Evolutionary conservation across 345 rosid species (phyloP).

Genomic region (Iberis pinnata): DNA sequence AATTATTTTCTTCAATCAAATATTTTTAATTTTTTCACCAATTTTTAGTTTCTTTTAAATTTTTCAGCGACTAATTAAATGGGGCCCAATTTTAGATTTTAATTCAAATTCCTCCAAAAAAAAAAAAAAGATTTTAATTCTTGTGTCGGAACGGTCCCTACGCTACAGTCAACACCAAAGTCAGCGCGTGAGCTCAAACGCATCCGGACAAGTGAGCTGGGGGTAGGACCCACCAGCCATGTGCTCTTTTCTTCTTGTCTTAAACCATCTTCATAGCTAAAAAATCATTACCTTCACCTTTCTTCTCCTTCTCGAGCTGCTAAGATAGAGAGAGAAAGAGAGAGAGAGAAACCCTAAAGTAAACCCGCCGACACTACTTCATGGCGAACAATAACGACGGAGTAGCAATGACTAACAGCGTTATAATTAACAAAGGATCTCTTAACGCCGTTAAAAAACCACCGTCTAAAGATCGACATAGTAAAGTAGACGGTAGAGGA

Average conservation of each 20-base stretch:
- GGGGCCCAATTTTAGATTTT: constrained; percentile 8
- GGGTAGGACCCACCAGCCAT: constrained; percentile 83
- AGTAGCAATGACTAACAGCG: constrained; percentile 16
- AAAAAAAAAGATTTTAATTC: constrained; percentile 24
- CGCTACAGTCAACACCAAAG: constrained; percentile 24
- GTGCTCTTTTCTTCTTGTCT: constrained; percentile 95
- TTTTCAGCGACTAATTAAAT: neutral
- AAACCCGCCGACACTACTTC: neutral
- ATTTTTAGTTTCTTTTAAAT: too few species aligned
- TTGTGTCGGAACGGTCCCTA: constrained; percentile 14
- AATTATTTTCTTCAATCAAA: too few species aligned
- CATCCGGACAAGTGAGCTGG: constrained; percentile 46
- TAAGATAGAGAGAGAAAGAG: neutral
- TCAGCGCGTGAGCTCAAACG: constrained; percentile 31
- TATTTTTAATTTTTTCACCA: too few species aligned
- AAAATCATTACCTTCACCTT: constrained; percentile 6
- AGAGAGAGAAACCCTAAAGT: neutral
- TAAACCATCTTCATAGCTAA: constrained; percentile 55
- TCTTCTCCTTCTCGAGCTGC: neutral
- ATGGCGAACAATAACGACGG: constrained; percentile 24
- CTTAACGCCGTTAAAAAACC: constrained; percentile 60
- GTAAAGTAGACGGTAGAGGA: constrained; percentile 92
- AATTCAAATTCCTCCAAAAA: too few species aligned
- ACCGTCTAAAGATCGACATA: constrained; percentile 88
- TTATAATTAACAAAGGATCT: constrained; percentile 21